Percentiles rank a stretch among this genome's conserved stretches.
These are phyloP conservation scores for Solanum chaucha DNA, from an alignment of 257 asterid genomes.

Conservation along the genomic window DNA sequence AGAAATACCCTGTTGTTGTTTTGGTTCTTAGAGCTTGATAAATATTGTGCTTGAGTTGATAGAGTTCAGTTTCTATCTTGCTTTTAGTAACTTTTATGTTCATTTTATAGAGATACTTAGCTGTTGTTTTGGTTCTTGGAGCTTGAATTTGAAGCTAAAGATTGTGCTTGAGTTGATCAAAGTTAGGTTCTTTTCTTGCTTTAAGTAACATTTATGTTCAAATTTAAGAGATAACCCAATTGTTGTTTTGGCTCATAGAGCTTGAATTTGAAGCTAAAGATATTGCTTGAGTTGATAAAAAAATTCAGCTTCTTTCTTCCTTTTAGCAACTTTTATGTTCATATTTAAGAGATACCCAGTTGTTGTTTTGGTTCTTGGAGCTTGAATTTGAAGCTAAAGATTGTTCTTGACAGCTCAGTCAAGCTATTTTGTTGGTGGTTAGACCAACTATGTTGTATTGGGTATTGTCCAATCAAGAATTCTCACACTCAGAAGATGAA, in stretches of 20 bases:
- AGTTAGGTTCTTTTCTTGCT: background rate
- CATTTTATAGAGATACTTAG: background rate
- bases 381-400: background rate
- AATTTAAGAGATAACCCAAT: background rate
- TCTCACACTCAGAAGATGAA: background rate
- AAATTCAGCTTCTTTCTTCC: background rate
- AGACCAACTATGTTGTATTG: background rate
- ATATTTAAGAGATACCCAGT: background rate
- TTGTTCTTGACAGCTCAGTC: background rate
- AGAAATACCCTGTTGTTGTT: background rate
- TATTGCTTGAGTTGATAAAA: background rate
- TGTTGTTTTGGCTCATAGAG: background rate
- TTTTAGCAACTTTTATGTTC: background rate
- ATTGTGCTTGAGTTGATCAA: background rate
- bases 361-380: background rate
- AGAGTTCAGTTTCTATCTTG: background rate
- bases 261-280: background rate
- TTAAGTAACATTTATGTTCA: background rate
- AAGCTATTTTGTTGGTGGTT: background rate
- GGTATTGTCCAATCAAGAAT: background rate
- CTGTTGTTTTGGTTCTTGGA: no score
- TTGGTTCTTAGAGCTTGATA: background rate
- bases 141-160: no score
- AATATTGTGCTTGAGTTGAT: background rate
- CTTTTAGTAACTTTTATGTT: background rate